phyloP scores from a whole-genome alignment of 2,329 filamentous ascomycete genomes.

The Fusarium ambrosium region DNA sequence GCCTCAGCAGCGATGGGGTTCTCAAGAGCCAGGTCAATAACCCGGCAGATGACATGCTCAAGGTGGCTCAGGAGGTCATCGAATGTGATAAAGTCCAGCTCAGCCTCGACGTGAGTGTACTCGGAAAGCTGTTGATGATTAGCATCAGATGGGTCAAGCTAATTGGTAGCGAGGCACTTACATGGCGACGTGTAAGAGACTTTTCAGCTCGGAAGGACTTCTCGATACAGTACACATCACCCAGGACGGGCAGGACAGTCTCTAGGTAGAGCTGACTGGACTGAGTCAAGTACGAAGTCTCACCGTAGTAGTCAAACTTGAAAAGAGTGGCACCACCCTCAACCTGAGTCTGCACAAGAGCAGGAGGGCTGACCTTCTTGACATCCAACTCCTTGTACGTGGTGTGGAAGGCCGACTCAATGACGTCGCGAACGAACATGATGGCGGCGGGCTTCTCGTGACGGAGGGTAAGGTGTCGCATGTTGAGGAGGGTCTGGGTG shows the following conservation, averaged over 20 bases:
- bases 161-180: constrained; percentile 14
- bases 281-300: constrained; percentile 94
- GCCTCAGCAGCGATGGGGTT: constrained; percentile 80
- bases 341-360: constrained; percentile 94
- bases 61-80: constrained; percentile 88
- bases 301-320: constrained; percentile 88
- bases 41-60: constrained; percentile 87
- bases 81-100: constrained; percentile 96
- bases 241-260: constrained; percentile 89
- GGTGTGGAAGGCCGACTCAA: constrained; percentile 84
- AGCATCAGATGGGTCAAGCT: neutral
- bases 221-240: constrained; percentile 97
- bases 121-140: constrained; percentile 73
- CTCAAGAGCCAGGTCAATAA: constrained; percentile 81
- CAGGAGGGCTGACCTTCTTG: constrained; percentile 88
- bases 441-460: constrained; percentile 87
- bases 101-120: constrained; percentile 96
- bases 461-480: constrained; percentile 86
- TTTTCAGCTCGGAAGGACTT: constrained; percentile 99
- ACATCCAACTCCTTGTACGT: constrained; percentile 83
- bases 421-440: constrained; percentile 86
- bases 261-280: constrained; percentile 98
- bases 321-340: constrained; percentile 95
- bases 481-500: constrained; percentile 74
- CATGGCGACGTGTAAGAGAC: constrained; percentile 90